Conservation (phyloP, 352 stramenopile genomes). For the Elongisporangium anandrum region DNA sequence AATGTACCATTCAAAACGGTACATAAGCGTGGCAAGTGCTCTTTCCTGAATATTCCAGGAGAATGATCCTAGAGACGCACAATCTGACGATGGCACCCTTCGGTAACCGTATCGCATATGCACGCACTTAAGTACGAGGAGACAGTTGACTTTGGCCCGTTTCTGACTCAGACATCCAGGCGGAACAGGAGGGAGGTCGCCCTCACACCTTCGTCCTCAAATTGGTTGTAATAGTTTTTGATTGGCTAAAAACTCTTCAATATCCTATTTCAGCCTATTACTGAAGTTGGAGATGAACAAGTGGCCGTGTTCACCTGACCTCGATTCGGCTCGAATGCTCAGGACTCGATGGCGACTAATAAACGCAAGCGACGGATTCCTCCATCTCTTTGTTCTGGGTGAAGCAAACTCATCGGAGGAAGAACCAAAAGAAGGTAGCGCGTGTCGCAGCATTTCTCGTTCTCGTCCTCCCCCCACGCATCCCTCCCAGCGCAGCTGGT, state of each 20-base stretch:
- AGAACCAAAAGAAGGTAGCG: background rate
- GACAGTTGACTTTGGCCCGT: background rate
- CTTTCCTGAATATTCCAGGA: background rate
- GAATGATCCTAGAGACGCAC: background rate
- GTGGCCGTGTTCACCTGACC: background rate
- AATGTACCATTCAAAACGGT: background rate
- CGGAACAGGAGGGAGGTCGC: background rate
- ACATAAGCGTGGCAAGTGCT: background rate
- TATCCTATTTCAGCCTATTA: background rate
- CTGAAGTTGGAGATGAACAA: background rate
- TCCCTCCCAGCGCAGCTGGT: background rate
- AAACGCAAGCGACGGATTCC: background rate
- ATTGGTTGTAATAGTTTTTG: conserved; percentile 2
- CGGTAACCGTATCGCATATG: background rate
- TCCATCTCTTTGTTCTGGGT: background rate
- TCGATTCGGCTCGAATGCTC: background rate
- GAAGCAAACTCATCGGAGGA: background rate
- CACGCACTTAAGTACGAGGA: background rate
- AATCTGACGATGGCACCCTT: background rate
- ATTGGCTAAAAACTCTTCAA: conserved; percentile 4
- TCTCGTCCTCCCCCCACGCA: background rate
- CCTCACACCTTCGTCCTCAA: background rate
- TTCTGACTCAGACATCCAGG: background rate
- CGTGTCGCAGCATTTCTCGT: background rate
- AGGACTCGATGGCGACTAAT: background rate